Base-by-base conservation (phyloP, 257 asterid genomes). In the Schizonepeta tenuifolia region DNA sequence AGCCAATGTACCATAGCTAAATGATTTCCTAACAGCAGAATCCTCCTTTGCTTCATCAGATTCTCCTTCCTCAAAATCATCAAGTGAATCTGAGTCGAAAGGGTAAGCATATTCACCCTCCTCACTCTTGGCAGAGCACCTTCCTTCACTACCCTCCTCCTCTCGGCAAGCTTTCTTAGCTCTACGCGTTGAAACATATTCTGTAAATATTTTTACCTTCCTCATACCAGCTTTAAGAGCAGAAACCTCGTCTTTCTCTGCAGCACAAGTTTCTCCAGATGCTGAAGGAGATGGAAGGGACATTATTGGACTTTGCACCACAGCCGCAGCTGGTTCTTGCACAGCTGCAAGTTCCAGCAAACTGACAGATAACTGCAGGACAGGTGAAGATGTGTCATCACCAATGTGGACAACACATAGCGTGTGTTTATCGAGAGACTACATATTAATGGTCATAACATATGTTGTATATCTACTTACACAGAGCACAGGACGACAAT, bases 211-310 rank as follows among this genome's bases (percentile, higher is more conserved):
- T 69, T 88, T 91, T 31, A 94, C 99, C 79, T 84, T 91, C 74
- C 92, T 86, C 20, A 94, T 86, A 73, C 99, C 86, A 66, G 96
- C 97, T 83, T 94, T 91, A 24, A 91, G 84, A 5, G 99, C 99
- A 70, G 99, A 94, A 77, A 94, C 84, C 67, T 94, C 97, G 4
- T 89, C 96, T 77, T 91, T 94, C 70, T 91, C 99, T 0, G 83
- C 28, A 13, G 86, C 62, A 55, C 83, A 75, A 21, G 82, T 80
- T 74, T 86, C 97, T 40, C 80, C 88, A 7, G 86, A 55, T 18
- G 75, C 71, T 5, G 84, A 47, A n/a, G 95, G 84, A n/a, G 90
- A 83, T 65, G 86, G 78, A 62, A 80, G 83, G 38, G 93, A 84
- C 69, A 72, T 56, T 12, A 73, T 61, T 17, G 90, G 79, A 75